Evolutionary conservation across 768 basidiomycete species (phyloP).

Genomic region (Tulasnella sp.): DNA sequence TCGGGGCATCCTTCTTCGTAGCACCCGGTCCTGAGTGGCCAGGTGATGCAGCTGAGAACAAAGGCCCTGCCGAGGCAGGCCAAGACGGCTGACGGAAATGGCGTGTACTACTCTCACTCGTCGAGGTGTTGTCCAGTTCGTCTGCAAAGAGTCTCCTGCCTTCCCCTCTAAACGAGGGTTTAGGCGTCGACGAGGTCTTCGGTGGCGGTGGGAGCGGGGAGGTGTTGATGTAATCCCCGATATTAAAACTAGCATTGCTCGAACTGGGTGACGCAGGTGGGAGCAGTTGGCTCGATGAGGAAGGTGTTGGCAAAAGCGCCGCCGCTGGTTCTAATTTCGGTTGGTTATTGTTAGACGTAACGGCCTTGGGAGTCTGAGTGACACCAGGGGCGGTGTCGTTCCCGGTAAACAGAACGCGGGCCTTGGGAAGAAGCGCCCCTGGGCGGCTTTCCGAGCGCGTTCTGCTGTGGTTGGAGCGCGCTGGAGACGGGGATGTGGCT

Average conservation of each 20-base stretch:
- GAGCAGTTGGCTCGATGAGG: slow-evolving; percentile 8
- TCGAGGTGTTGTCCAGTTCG: slow-evolving; percentile 14
- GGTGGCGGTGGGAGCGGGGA: slow-evolving; percentile 44
- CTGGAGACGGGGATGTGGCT: slow-evolving; percentile 83
- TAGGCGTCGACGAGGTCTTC: slow-evolving; percentile 18
- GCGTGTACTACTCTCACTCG: not conserved
- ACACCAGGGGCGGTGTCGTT: not conserved
- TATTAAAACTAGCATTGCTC: slow-evolving; percentile 54
- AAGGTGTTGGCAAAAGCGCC: not conserved
- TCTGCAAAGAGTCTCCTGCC: slow-evolving; percentile 32
- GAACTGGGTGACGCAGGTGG: slow-evolving; percentile 28
- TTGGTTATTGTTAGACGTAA: not conserved
- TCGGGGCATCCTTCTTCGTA: slow-evolving; percentile 14
- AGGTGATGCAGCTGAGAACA: not conserved
- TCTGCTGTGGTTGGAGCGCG: slow-evolving; percentile 36
- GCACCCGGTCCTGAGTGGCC: not conserved
- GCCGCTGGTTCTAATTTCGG: slow-evolving; percentile 11
- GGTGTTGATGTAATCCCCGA: slow-evolving; percentile 73
- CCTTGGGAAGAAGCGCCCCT: slow-evolving; percentile 22
- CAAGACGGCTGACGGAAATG: slow-evolving; percentile 12
- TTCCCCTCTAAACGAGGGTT: slow-evolving; percentile 22
- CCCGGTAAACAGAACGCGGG: slow-evolving; percentile 31
- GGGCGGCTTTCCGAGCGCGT: slow-evolving; percentile 32
- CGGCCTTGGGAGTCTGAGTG: not conserved
- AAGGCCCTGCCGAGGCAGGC: slow-evolving; percentile 10